phyloP scores from a whole-genome alignment of 805 yeast genomes.

The Starmerella powellii region DNA sequence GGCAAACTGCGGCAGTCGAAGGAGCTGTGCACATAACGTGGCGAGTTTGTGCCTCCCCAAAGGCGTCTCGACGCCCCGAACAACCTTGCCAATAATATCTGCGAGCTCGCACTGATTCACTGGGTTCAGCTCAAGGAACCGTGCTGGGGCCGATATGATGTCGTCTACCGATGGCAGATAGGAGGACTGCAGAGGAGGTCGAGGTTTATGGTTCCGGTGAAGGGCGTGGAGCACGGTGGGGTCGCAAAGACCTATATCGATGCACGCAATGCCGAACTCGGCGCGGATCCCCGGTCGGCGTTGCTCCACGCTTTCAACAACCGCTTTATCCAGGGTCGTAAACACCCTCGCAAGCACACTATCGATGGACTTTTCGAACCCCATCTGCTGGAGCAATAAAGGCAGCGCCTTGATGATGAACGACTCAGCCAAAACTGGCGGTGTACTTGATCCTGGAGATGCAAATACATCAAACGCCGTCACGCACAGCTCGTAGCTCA shows the following conservation, averaged over 20 bases:
- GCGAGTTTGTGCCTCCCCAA: constrained; percentile 13
- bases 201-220: constrained; percentile 17
- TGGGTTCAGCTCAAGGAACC: constrained; percentile 5
- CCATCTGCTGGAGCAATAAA: constrained; percentile 31
- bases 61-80: constrained; percentile 5
- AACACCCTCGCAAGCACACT: constrained; percentile 24
- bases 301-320: constrained; percentile 18
- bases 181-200: background rate
- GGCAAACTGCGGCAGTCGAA: constrained; percentile 35
- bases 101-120: constrained; percentile 12
- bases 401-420: constrained; percentile 40
- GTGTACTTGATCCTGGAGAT: background rate
- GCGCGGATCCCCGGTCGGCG: constrained; percentile 11
- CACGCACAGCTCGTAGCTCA: constrained; percentile 34
- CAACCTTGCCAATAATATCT: constrained; percentile 6
- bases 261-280: constrained; percentile 18
- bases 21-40: constrained; percentile 38
- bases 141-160: background rate
- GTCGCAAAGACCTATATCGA: constrained; percentile 22
- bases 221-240: constrained; percentile 20
- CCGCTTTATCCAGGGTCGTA: constrained; percentile 23
- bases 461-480: constrained; percentile 33
- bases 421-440: constrained; percentile 13
- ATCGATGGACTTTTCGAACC: constrained; percentile 29
- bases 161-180: background rate